A percentile compares a stretch with the other conserved stretches of the same genome.
These are phyloP conservation scores for Colletotrichum lindemuthianum DNA, from an alignment of 2,329 filamentous ascomycete species.

Conservation along the genomic window DNA sequence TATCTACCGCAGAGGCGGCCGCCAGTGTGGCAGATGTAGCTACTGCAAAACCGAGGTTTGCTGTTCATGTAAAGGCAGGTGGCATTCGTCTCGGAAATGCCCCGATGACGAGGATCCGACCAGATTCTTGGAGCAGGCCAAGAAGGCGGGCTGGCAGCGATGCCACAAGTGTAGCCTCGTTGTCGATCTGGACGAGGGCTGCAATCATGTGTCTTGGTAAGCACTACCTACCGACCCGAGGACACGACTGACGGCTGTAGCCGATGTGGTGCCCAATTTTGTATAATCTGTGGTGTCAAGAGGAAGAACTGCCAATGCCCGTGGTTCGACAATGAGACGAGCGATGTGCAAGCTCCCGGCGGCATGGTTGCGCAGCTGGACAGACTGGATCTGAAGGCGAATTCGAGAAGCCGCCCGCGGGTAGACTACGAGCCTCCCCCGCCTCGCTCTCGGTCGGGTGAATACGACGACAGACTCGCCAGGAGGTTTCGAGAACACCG, in stretches of 20 bases:
- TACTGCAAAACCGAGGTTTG: conserved; percentile 81
- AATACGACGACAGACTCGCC: conserved; percentile 57
- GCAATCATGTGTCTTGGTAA: conserved; percentile 90
- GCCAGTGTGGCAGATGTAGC: conserved; percentile 75
- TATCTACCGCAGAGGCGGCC: conserved; percentile 67
- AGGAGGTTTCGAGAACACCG: conserved; percentile 58
- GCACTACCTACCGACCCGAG: conserved; percentile 42
- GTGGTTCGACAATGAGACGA: conserved; percentile 74
- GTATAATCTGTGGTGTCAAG: conserved; percentile 82
- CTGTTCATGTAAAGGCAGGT: conserved; percentile 75
- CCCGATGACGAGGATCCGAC: conserved; percentile 75
- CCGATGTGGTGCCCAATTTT: conserved; percentile 85
- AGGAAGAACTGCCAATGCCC: conserved; percentile 89
- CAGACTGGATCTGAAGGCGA: conserved; percentile 13
- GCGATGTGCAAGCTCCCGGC: conserved; percentile 61
- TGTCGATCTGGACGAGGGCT: conserved; percentile 84
- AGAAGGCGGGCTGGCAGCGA: conserved; percentile 76
- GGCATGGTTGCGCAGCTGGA: conserved; percentile 40
- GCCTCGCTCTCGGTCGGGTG: conserved; percentile 39
- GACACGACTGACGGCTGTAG: conserved; percentile 48
- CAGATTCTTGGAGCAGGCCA: conserved; percentile 71
- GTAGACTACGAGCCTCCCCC: conserved; percentile 25
- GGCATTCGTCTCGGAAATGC: conserved; percentile 76
- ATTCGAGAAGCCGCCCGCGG: conserved; percentile 34
- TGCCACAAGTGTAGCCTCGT: conserved; percentile 79